These are phyloP conservation scores for Stephania japonica DNA, from an alignment of 164 flowering plant genomes.

Conservation along the genomic window DNA sequence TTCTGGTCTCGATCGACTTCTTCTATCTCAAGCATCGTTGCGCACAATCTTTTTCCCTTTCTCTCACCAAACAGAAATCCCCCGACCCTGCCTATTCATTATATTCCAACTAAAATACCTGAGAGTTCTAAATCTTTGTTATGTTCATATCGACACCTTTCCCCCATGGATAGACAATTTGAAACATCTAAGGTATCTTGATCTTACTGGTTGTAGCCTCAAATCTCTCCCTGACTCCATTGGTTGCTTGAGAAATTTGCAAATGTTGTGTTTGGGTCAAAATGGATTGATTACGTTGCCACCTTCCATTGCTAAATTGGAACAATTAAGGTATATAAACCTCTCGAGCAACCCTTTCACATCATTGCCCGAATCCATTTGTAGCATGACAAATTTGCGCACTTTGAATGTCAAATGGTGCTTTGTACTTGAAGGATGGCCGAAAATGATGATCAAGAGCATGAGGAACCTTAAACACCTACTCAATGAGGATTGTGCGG, in stretches of 20 bases:
- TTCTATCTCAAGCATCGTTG: background rate
- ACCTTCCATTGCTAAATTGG: background rate
- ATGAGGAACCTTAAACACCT: conserved; percentile 5
- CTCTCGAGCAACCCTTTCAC: background rate
- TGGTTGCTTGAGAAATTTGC: background rate
- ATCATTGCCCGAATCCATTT: background rate
- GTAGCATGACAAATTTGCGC: background rate
- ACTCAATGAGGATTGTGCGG: background rate
- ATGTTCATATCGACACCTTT: background rate
- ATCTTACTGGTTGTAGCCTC: background rate
- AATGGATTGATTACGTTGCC: background rate
- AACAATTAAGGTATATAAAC: background rate
- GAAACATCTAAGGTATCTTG: conserved; percentile 8
- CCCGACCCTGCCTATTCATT: background rate
- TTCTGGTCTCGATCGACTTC: background rate
- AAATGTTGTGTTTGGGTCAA: background rate
- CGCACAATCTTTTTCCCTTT: background rate
- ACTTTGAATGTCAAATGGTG: background rate
- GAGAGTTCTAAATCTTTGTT: conserved; percentile 10
- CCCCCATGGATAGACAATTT: background rate
- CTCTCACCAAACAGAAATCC: background rate
- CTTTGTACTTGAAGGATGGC: background rate
- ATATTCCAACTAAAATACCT: background rate
- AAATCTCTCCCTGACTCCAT: background rate
- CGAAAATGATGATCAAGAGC: background rate